These are phyloP conservation scores for Zymoseptoria passerinii DNA, from an alignment of 2,329 filamentous ascomycete species.

Conservation along the genomic window DNA sequence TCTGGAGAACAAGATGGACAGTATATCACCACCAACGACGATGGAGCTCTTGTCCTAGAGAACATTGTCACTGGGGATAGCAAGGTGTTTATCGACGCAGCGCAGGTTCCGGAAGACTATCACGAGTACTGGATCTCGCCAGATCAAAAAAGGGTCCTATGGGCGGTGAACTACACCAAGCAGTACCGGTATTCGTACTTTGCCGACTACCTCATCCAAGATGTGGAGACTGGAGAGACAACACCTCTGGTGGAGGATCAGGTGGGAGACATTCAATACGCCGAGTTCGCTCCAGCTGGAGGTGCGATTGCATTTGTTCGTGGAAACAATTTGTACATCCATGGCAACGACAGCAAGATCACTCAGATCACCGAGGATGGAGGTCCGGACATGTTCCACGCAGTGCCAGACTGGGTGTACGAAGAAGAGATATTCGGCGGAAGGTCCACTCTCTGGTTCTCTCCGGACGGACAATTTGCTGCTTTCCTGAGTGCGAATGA, in stretches of 20 bases:
- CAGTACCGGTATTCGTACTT: constrained; percentile 62
- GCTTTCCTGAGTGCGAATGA: constrained; percentile 54
- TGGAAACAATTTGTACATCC: constrained; percentile 57
- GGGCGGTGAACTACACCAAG: constrained; percentile 58
- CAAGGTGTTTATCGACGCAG: constrained; percentile 50
- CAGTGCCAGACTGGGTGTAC: constrained; percentile 57
- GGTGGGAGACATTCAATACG: constrained; percentile 58
- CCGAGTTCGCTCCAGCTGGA: constrained; percentile 50
- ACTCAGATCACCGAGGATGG: constrained; percentile 53
- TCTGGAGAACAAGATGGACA: constrained; percentile 52
- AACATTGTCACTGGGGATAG: constrained; percentile 53
- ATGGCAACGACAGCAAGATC: constrained; percentile 46
- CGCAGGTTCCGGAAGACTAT: constrained; percentile 48
- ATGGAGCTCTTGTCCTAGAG: constrained; percentile 50
- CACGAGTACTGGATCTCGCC: constrained; percentile 54
- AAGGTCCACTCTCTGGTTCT: constrained; percentile 49
- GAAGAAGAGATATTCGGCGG: constrained; percentile 51
- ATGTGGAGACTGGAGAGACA: constrained; percentile 49
- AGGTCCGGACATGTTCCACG: constrained; percentile 55
- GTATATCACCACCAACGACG: constrained; percentile 47
- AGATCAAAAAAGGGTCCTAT: constrained; percentile 51
- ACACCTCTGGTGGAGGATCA: constrained; percentile 52
- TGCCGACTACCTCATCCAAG: constrained; percentile 57
- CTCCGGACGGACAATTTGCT: constrained; percentile 47
- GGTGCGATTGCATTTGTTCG: constrained; percentile 59